These are phyloP conservation scores for Grigorovia yakushimaensis DNA, from an alignment of 805 yeast species.

Conservation along the genomic window DNA sequence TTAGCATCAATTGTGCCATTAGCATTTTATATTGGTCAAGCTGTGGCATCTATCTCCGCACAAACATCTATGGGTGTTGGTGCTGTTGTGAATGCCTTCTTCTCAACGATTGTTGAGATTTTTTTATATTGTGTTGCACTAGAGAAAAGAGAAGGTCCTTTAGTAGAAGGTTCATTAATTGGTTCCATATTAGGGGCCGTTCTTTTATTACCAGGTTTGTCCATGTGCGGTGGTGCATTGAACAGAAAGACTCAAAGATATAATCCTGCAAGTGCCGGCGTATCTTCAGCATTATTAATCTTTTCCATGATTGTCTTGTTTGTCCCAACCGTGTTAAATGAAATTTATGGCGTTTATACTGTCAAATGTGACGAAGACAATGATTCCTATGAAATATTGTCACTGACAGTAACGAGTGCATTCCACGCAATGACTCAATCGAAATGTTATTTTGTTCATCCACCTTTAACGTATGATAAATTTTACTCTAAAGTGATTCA, in stretches of 20 bases:
- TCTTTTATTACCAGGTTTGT: slow-evolving; percentile 78
- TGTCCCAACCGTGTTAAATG: slow-evolving; percentile 84
- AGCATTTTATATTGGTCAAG: slow-evolving; percentile 96
- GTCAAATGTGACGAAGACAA: slow-evolving; percentile 44
- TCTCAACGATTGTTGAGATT: slow-evolving; percentile 91
- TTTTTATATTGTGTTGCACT: slow-evolving; percentile 88
- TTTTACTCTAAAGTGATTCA: slow-evolving; percentile 59
- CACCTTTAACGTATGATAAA: slow-evolving; percentile 58
- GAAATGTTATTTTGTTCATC: slow-evolving; percentile 69
- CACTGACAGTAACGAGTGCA: slow-evolving; percentile 35
- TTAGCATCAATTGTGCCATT: slow-evolving; percentile 80
- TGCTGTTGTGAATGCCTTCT: slow-evolving; percentile 95
- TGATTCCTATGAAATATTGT: slow-evolving; percentile 3
- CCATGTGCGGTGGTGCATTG: slow-evolving; percentile 97
- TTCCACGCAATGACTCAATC: slow-evolving; percentile 23
- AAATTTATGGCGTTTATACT: slow-evolving; percentile 81
- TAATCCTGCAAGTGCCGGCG: slow-evolving; percentile 95
- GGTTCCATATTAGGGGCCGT: slow-evolving; percentile 94
- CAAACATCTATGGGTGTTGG: slow-evolving; percentile 99
- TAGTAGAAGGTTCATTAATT: slow-evolving; percentile 93
- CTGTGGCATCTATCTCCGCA: slow-evolving; percentile 97
- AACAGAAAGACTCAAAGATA: slow-evolving; percentile 88
- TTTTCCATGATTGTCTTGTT: slow-evolving; percentile 86
- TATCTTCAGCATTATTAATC: slow-evolving; percentile 87
- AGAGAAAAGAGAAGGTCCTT: slow-evolving; percentile 69